phyloP scores from a whole-genome alignment of 225 moss, liverwort and hornwort genomes.

The Climacium dendroides region DNA sequence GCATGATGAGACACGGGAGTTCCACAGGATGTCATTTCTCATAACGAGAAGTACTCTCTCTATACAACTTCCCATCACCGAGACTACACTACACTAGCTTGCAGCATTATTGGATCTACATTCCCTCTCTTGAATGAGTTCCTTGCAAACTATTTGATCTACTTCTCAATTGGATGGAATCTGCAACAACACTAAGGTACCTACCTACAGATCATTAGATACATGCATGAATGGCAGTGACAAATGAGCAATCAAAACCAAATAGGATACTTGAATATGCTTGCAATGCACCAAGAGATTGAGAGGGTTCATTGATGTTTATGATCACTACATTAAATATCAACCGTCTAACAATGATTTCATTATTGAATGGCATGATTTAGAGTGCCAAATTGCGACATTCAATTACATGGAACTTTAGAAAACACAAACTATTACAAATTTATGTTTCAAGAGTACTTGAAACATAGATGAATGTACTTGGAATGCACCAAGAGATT shows the following conservation, averaged over 20 bases:
- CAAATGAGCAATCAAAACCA: background rate
- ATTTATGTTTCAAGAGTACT: background rate
- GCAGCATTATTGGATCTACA: background rate
- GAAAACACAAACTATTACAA: rapidly evolving
- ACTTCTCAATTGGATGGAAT: background rate
- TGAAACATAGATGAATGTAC: too few relatives aligned
- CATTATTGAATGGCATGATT: background rate
- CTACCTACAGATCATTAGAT: background rate
- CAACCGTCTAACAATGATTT: background rate
- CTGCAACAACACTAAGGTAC: background rate
- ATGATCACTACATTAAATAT: background rate
- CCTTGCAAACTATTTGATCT: background rate
- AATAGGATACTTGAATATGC: background rate
- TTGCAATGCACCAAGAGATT: background rate
- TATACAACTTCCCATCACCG: background rate
- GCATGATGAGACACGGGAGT: background rate
- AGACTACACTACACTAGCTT: background rate
- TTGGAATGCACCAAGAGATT: too few relatives aligned
- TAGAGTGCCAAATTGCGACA: background rate
- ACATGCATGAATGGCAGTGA: background rate
- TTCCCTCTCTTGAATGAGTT: background rate
- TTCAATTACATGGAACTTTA: background rate
- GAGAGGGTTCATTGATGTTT: too few relatives aligned
- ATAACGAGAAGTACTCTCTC: background rate
- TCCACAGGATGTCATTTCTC: background rate